Evolutionary conservation across 176 grass and related monocot genomes (phyloP).

Genomic region (Oryza longistaminata): DNA sequence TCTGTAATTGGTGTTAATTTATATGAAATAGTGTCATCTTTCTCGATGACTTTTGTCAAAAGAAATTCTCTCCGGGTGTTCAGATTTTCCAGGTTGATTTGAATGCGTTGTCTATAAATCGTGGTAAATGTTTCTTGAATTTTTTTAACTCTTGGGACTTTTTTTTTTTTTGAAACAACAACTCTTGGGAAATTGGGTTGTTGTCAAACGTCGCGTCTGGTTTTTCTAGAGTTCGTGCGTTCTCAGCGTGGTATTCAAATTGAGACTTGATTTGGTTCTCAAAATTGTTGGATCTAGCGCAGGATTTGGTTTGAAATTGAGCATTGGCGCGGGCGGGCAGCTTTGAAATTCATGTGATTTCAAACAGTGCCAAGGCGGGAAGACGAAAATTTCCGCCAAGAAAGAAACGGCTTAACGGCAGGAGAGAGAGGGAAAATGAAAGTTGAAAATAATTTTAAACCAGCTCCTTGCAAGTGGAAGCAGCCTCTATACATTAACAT

Average conservation of each 20-base stretch:
- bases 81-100: neutral
- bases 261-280: neutral
- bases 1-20: conserved; percentile 39
- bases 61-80: neutral
- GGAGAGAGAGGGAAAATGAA: no score
- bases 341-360: neutral
- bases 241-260: neutral
- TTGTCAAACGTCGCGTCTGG: neutral
- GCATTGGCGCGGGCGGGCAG: no score
- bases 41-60: neutral
- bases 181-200: no score
- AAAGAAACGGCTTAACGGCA: neutral
- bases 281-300: neutral
- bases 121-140: no score
- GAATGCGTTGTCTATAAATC: neutral
- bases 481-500: no score
- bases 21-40: neutral
- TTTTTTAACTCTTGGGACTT: no score
- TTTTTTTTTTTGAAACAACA: no score
- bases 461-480: no score
- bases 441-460: no score
- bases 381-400: neutral
- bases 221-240: neutral
- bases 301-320: neutral
- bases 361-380: neutral